Conservation (phyloP, 1,139 yeast species). For the Sporopachydermia cereana region DNA sequence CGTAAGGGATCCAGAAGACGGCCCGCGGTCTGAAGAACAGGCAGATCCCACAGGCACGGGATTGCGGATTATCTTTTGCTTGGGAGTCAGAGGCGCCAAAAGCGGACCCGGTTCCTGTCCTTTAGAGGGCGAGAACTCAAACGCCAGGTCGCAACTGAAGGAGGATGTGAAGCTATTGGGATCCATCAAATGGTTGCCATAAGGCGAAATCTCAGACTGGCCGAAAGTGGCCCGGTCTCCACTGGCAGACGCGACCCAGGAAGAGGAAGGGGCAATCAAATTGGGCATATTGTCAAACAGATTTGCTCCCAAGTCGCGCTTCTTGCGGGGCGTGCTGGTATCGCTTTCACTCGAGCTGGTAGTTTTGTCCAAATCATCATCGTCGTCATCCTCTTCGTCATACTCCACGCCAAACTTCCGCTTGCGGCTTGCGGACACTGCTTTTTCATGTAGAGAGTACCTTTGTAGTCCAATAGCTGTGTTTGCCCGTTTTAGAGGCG, state of each 20-base stretch:
- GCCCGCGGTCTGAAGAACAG: neutral
- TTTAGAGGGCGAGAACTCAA: conserved; percentile 5
- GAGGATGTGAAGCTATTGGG: neutral
- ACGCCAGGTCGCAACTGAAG: conserved; percentile 1
- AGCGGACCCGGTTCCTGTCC: conserved; percentile 1
- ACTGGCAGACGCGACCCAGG: conserved; percentile 5
- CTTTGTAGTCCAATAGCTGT: conserved; percentile 26
- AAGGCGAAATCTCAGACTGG: neutral
- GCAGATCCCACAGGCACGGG: neutral
- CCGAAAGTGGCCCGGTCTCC: conserved; percentile 1
- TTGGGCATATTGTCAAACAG: neutral
- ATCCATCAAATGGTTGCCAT: neutral
- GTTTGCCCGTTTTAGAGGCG: conserved; percentile 22
- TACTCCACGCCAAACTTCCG: neutral
- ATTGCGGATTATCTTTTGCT: conserved; percentile 1
- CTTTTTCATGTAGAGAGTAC: conserved; percentile 11
- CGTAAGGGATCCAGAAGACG: neutral
- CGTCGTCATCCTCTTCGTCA: conserved; percentile 6
- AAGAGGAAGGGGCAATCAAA: neutral
- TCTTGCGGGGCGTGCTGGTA: neutral
- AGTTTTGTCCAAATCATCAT: neutral
- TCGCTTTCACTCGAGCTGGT: neutral
- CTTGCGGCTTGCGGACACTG: conserved; percentile 5
- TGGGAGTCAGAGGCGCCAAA: neutral
- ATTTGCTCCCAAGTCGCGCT: neutral